Base-by-base conservation (phyloP, 441 rosid genomes). In the Populus hybrid region DNA sequence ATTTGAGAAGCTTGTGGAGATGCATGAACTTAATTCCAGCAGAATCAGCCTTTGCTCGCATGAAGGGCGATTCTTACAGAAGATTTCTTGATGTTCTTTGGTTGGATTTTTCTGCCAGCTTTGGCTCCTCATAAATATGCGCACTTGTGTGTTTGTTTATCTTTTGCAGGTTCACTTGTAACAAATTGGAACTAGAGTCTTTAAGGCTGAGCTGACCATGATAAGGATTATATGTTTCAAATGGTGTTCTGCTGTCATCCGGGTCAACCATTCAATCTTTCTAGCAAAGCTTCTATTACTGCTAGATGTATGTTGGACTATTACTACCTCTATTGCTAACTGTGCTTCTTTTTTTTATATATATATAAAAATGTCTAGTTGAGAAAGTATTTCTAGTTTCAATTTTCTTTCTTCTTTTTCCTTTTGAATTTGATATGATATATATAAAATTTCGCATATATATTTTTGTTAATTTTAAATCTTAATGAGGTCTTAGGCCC, bases 101-200 rank as follows among this genome's bases (percentile, higher is more conserved):
- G 85, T 82, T 68, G 76, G 81, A 78, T 77, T 77, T 83, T 88
- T 78, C 83, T 79, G 79, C 81, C 73, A 77, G 78, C 84, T 70
- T 76, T 84, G 82, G 86, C 83, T 77, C 81, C 84, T 86, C 84
- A 83, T 90, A 81, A 89, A 84, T 85, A 75, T 80, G 85, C 76
- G 79, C 82, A 70, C 77, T 82, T 84, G 35, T 85, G 74, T 87
- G 83, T 85, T 85, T 84, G 80, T 87, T 82, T 77, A 83, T 87
- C 84, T 86, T 83, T 87, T 92, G 95, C 96, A 92, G 98, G 97
- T 87, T 70, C 81, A 68, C 86, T 71, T 85, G 81, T 79, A 84
- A 86, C 67, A 57, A 80, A 81, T 78, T 82, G 88, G 86, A 85
- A 86, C 85, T 86, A 30, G 32, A 76, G 76, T 80, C 84, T 84